Base-by-base conservation (phyloP, 306 rosid genomes). In the Prunus mongolica region DNA sequence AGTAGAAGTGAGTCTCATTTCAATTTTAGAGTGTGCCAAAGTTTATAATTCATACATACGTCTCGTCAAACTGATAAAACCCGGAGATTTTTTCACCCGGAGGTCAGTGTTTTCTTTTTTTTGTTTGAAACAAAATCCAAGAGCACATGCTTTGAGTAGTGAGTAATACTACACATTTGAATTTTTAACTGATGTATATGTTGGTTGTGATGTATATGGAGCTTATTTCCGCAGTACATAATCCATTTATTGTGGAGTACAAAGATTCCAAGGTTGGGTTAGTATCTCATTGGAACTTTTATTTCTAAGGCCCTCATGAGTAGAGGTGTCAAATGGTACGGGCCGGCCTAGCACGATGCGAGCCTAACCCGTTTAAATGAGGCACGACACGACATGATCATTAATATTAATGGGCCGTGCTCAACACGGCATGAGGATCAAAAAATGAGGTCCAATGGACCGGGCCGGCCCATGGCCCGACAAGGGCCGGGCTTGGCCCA, bases 231-330 rank as follows among this genome's bases (percentile, higher is more conserved):
- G 76, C 76, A 54, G 89, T 82, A 46, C 83, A 80, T 25, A 88
- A 88, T 82, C 91, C 91, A 24, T 88, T 85, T 81, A 88, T 88
- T 38, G 89, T 88, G 71, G 91, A 85, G 75, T 88, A 88, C 64
- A 88, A 85, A 76, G 91, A 88, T 81, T 83, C 91, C 25, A 85
- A 87, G 88, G 91, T 87, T 65, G 87, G 83, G 91, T 87, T 34
- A 71, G 84, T 41, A 68, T 72, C 70, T 8, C 14, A 3, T 30
- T 15, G 12, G 14, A 56, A 49, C 16, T 10, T n/a, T 74, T 67
- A 20, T 57, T 57, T 5, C 10, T 58, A n/a, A 34, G 71, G 15
- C 32, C 25, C 5, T 25, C 2, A 25, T 25, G 27, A 2, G 27
- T 25, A 25, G 2, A 25, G 2, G 27, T 25, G 27, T 25, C 27